Conservation (phyloP, 2,329 filamentous ascomycete genomes). For the Arthroderma sp. region DNA sequence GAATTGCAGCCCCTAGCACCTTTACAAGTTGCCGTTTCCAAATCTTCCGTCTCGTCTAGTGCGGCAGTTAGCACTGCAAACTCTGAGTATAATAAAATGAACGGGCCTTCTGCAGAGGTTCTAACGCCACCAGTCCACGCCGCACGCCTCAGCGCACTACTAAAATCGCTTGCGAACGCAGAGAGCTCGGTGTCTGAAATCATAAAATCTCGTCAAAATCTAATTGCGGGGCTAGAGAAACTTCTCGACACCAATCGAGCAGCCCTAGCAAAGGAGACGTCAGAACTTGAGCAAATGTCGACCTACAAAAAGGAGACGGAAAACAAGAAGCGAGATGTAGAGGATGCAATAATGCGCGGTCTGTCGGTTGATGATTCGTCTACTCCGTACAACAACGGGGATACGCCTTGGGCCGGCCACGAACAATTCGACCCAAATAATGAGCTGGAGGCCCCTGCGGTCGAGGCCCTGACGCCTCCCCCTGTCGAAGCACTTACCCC, state of each 20-base stretch:
- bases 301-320: conserved; percentile 62
- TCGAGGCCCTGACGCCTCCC: conserved; percentile 48
- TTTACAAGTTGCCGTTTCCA: conserved; percentile 59
- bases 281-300: conserved; percentile 49
- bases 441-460: conserved; percentile 11
- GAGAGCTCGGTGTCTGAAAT: conserved; percentile 81
- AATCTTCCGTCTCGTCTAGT: conserved; percentile 55
- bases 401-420: conserved; percentile 2
- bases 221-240: conserved; percentile 72
- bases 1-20: conserved; percentile 67
- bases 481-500: conserved; percentile 73
- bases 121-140: conserved; percentile 85
- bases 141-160: conserved; percentile 73
- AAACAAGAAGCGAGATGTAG: conserved; percentile 72
- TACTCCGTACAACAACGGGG: conserved; percentile 29
- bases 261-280: conserved; percentile 57
- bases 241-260: conserved; percentile 61
- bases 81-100: conserved; percentile 72
- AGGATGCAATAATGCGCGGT: conserved; percentile 79
- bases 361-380: conserved; percentile 50
- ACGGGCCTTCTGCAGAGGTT: conserved; percentile 52
- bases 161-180: conserved; percentile 76
- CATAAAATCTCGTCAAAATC: conserved; percentile 66
- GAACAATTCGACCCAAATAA: not conserved
- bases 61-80: conserved; percentile 57